phyloP scores from a whole-genome alignment of 2,329 filamentous ascomycete species.

The Orbilia blumenaviensis region DNA sequence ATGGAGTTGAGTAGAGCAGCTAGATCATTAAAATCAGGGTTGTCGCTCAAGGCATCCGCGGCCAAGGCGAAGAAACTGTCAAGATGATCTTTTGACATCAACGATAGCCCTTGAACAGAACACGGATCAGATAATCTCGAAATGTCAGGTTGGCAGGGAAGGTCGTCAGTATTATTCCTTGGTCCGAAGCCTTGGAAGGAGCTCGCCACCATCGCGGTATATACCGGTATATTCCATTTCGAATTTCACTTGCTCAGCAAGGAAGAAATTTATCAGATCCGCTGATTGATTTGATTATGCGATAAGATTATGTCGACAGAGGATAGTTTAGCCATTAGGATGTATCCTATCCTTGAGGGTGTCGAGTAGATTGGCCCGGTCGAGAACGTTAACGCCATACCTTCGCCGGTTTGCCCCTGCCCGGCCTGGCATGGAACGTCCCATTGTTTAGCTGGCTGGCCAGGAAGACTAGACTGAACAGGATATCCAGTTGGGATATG shows the following conservation, averaged over 20 bases:
- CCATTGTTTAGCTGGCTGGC: background rate
- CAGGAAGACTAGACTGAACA: no score
- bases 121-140: slow-evolving; percentile 49
- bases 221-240: background rate
- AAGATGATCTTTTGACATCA: slow-evolving; percentile 35
- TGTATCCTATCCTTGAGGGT: background rate
- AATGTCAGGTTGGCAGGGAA: slow-evolving; percentile 11
- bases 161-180: slow-evolving; percentile 6
- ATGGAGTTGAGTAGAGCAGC: background rate
- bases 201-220: background rate
- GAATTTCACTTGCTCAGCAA: background rate
- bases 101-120: slow-evolving; percentile 32
- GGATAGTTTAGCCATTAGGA: background rate
- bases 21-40: slow-evolving; percentile 10
- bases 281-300: slow-evolving; percentile 52
- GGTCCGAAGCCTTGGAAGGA: slow-evolving; percentile 1
- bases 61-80: slow-evolving; percentile 40
- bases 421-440: background rate
- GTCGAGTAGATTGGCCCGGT: background rate
- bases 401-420: slow-evolving; percentile 5
- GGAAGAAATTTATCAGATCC: slow-evolving; percentile 40
- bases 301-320: slow-evolving; percentile 37
- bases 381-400: background rate
- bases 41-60: slow-evolving; percentile 45
- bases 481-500: no score